A percentile compares a stretch with the other conserved stretches of the same genome.
phyloP scores from a whole-genome alignment of 805 yeast species.

The Nakazawaea pomicola region DNA sequence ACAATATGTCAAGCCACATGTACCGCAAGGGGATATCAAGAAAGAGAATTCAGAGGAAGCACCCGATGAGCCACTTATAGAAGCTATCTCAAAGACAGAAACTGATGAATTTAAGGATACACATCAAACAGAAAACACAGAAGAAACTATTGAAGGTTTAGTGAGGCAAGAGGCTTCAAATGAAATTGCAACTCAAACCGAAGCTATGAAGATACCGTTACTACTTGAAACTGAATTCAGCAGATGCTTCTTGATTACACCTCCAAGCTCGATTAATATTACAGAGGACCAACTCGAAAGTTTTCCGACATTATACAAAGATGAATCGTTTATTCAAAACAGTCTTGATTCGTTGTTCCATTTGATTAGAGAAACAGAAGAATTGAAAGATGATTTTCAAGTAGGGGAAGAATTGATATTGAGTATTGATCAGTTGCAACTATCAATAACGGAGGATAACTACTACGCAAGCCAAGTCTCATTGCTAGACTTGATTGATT shows the following conservation, averaged over 20 bases:
- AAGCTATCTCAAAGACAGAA: too few species aligned
- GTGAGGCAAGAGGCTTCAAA: neutral
- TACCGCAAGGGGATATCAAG: too few species aligned
- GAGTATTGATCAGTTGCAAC: neutral
- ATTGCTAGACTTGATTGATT: constrained; percentile 3
- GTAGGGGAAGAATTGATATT: constrained; percentile 10
- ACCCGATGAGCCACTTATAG: too few species aligned
- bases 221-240: constrained; percentile 5
- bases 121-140: neutral
- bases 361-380: constrained; percentile 5
- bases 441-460: constrained; percentile 11
- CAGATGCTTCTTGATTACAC: constrained; percentile 3
- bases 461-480: constrained; percentile 11
- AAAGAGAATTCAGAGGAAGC: too few species aligned
- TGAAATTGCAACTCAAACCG: neutral
- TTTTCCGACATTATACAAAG: constrained; percentile 5
- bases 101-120: too few species aligned
- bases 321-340: neutral
- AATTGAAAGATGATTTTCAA: constrained; percentile 15
- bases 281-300: neutral
- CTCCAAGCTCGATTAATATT: neutral
- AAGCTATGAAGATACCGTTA: constrained; percentile 1
- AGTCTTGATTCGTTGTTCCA: constrained; percentile 8
- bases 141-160: neutral
- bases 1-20: too few species aligned